A percentile compares a stretch with the other conserved stretches of the same genome.
Conservation (phyloP, 306 rosid species). For the Carpinus fangiana region DNA sequence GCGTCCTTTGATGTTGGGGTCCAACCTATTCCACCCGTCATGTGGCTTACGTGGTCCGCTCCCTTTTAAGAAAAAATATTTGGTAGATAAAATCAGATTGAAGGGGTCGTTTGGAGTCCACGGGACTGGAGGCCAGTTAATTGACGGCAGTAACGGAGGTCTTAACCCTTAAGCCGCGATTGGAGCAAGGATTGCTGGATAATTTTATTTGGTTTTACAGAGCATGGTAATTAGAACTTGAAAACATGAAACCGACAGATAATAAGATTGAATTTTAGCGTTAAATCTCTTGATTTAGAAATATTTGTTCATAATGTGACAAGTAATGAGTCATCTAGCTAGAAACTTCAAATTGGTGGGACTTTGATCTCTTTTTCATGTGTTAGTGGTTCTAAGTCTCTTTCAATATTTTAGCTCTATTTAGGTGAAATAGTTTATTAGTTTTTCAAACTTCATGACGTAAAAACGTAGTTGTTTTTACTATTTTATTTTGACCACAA, state of each 20-base stretch:
- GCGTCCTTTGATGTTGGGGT: slow-evolving; percentile 35
- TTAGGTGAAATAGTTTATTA: background rate
- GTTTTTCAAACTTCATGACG: background rate
- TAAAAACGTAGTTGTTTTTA: too few relatives aligned
- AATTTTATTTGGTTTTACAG: background rate
- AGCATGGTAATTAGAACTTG: too few relatives aligned
- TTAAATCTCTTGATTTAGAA: too few relatives aligned
- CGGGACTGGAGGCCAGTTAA: slow-evolving; percentile 33
- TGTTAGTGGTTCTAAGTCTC: background rate
- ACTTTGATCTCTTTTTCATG: background rate
- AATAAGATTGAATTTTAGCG: too few relatives aligned
- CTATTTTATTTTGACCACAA: too few relatives aligned
- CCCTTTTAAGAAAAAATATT: background rate
- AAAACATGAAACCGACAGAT: too few relatives aligned
- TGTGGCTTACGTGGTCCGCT: slow-evolving; percentile 60
- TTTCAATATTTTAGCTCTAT: background rate
- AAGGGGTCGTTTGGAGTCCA: slow-evolving; percentile 60
- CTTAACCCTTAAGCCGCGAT: slow-evolving; percentile 17
- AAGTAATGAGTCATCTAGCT: background rate
- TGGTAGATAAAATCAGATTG: slow-evolving; percentile 28
- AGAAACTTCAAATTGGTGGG: background rate
- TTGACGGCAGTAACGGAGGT: slow-evolving; percentile 1
- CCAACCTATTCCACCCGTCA: slow-evolving; percentile 44
- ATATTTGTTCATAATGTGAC: background rate
- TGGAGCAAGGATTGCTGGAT: background rate